Evolutionary conservation across 2,329 filamentous ascomycete species (phyloP), one percentile per base, ranked within the genome.

Genomic region (Trichophyton benhamiae): DNA sequence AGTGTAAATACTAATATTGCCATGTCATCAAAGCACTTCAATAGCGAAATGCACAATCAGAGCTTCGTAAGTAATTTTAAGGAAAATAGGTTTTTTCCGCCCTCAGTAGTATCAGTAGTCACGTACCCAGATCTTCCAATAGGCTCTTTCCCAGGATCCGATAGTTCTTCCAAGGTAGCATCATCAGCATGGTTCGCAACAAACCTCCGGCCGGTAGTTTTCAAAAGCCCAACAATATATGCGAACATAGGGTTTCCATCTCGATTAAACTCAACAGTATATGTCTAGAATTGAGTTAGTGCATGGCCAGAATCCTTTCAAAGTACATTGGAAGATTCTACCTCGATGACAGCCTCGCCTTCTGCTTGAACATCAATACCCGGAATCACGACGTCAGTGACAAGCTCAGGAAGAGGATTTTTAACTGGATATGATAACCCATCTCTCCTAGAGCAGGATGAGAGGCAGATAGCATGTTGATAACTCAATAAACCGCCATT

Each of bases 401-500:
- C 64, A n/a, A 69, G 55, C n/a, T 72, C 70, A 2, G 78, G 76
- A 6, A 84, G 69, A 1, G 77, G 75, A 48, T 79, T 77, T 25
- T 71, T 65, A 3, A 70, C 65, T 1, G 82, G 81, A 69, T 85
- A 85, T 1, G 68, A 62, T 1, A 66, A 64, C 0, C 70, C 71
- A 6, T 74, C 70, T 38, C 63, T 67, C 55, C 68, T 68, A 7
- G 81, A 79, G 8, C 71, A 65, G 0, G 72, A 77, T 0, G 83
- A 85, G 0, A 88, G 71, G 55, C 82, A 79, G 0, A 87, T 67
- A 2, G 79, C 83, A 67, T 87, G 80, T 67, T 88, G 83, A 67
- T 87, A 85, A 0, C 82, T 85, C n/a, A 86, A 65, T 33, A 83
- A 77, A 0, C 85, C 85, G 0, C 85, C 85, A 66, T 87, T 87